These are phyloP conservation scores for Brassica nigra DNA, from an alignment of 345 rosid species.

Conservation along the genomic window DNA sequence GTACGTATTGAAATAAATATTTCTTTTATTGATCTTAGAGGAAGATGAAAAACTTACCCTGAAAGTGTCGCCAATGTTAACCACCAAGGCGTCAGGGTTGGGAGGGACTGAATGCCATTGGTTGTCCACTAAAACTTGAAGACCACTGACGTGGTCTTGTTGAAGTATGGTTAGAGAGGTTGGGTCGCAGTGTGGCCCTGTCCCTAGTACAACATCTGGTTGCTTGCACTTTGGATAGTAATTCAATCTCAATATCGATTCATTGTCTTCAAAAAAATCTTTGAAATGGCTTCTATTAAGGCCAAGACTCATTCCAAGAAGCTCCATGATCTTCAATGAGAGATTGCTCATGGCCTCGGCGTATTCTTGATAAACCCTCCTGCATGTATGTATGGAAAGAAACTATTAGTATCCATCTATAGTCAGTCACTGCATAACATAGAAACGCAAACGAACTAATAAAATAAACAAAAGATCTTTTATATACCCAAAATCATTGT, in stretches of 20 bases:
- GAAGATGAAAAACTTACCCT: not conserved
- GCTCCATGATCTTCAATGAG: conserved; percentile 15
- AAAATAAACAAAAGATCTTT: not conserved
- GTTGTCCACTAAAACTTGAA: conserved; percentile 3
- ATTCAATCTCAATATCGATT: conserved; percentile 9
- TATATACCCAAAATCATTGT: conserved; percentile 6
- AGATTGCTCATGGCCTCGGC: conserved; percentile 15
- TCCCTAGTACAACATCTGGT: not conserved
- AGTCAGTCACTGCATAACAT: not conserved
- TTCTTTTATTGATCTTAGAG: not conserved
- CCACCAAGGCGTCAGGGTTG: not conserved
- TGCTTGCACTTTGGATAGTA: conserved; percentile 10
- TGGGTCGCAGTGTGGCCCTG: not conserved
- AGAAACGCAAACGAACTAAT: not conserved
- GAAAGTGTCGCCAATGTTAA: not conserved
- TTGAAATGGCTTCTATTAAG: not conserved
- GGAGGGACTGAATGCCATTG: not conserved
- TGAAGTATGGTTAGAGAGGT: not conserved
- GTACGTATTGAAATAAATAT: not conserved
- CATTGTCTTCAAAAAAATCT: conserved; percentile 13
- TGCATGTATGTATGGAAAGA: not conserved
- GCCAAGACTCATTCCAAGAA: conserved; percentile 18
- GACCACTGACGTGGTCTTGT: not conserved
- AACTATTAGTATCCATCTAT: conserved; percentile 5
- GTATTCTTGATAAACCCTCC: conserved; percentile 12